Conservation (phyloP, 2,329 filamentous ascomycete genomes). For the Fusarium sp. region DNA sequence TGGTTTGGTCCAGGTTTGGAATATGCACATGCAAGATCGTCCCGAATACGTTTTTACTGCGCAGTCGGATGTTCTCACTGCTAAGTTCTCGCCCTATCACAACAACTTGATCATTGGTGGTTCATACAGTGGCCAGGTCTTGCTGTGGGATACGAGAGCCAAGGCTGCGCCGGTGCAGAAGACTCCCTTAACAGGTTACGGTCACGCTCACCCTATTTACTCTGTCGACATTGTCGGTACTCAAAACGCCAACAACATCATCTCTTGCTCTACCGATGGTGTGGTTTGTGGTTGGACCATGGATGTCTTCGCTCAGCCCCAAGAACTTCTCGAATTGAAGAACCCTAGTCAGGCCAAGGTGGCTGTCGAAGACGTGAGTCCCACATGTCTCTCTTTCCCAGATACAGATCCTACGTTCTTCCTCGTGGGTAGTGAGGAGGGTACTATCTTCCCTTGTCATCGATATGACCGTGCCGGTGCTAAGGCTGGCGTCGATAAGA, state of each 20-base stretch:
- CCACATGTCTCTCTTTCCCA: constrained; percentile 94
- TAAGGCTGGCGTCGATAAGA: constrained; percentile 92
- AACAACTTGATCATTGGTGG: constrained; percentile 96
- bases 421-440: constrained; percentile 95
- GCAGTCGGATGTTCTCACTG: constrained; percentile 92
- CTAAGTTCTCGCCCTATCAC: constrained; percentile 98
- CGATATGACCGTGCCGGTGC: constrained; percentile 96
- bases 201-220: constrained; percentile 97
- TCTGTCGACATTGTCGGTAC: constrained; percentile 95
- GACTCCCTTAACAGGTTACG: constrained; percentile 92
- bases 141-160: constrained; percentile 95
- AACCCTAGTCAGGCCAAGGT: constrained; percentile 84
- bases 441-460: constrained; percentile 95
- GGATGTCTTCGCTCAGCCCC: constrained; percentile 96
- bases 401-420: constrained; percentile 97
- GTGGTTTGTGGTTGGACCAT: constrained; percentile 98
- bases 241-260: constrained; percentile 98
- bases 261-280: constrained; percentile 95
- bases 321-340: constrained; percentile 89
- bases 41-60: constrained; percentile 98
- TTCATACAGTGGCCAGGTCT: constrained; percentile 94
- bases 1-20: constrained; percentile 96
- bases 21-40: constrained; percentile 90
- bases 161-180: constrained; percentile 92
- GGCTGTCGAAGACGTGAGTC: constrained; percentile 88